Evolutionary conservation across 176 grass and related monocot genomes (phyloP), one percentile per base, ranked within the genome.

Genomic region (Puya raimondii): DNA sequence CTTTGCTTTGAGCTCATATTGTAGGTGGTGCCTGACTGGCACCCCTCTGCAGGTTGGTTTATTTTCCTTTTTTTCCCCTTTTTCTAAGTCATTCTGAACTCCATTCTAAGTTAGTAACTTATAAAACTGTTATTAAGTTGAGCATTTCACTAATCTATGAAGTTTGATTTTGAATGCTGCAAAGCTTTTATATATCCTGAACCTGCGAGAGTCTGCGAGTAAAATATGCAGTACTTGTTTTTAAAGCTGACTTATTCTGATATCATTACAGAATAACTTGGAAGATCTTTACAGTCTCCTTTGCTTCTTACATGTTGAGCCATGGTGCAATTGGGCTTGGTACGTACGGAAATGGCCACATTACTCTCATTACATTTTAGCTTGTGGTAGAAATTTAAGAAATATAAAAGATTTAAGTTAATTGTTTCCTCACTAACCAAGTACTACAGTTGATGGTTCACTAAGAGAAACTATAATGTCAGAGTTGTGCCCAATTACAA

Each of bases 21-120:
- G 88, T 85, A 86, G 88, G 80, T 96, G 88, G 92, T 96, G 92
- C 70, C 86, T 96, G 69, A 96, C 92, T 8, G 92, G 92, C 23
- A 96, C 92, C 57, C 92, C 88, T 58, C 85, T 96, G 58, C 92
- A 96, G 74, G 86, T 96, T 20, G 29, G 27, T 69, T 80, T 76
- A 42, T 42, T 42, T 42, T 42, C 33, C 6, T 16, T 26, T 67
- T 14, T 59, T 53, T 9, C 63, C 61, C 57, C 27, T 12, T 22
- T 10, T 27, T 17, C 1, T 8, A 59, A 17, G 15, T 15, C 15
- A 59, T 20, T 59, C 9, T 59, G 10, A 16, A 42, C 33, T 42
- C 33, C 33, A 42, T 42, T 42, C 54, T 59, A 59, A 59, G 54
- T 59, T 59, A 9, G n/a, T 59, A 17, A 59, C 54, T 59, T 20